Evolutionary conservation across 805 yeast genomes (phyloP).

Genomic region (Candida palmyrensis): DNA sequence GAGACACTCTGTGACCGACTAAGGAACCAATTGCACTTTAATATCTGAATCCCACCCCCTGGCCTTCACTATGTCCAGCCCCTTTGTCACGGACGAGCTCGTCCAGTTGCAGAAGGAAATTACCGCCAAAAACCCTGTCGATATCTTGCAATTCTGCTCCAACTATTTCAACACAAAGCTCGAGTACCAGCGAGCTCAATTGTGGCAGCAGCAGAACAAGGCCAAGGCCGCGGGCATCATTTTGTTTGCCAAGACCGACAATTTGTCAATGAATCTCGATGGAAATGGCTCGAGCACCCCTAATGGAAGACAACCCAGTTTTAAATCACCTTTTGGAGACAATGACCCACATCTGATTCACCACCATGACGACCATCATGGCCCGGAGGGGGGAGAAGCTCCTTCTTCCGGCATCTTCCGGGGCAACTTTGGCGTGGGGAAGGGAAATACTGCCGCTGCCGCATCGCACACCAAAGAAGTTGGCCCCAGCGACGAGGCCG

Average conservation of each 20-base stretch:
- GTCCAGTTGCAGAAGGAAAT: conserved; percentile 57
- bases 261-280: conserved; percentile 26
- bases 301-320: conserved; percentile 38
- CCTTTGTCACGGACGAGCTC: conserved; percentile 43
- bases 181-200: conserved; percentile 51
- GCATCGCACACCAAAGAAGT: conserved; percentile 13
- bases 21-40: neutral
- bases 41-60: neutral
- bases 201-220: conserved; percentile 46
- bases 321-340: conserved; percentile 59
- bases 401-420: conserved; percentile 13
- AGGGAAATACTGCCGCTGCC: conserved; percentile 4
- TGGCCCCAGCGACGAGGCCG: conserved; percentile 22
- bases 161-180: conserved; percentile 62
- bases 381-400: neutral
- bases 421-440: conserved; percentile 19
- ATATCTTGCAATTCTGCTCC: conserved; percentile 70
- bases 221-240: conserved; percentile 49
- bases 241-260: conserved; percentile 36
- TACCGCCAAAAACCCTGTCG: conserved; percentile 51
- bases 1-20: neutral
- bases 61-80: conserved; percentile 9
- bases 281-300: conserved; percentile 18
- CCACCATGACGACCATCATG: conserved; percentile 8
- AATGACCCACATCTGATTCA: conserved; percentile 56